A percentile compares a stretch with the other conserved stretches of the same genome.
Evolutionary conservation across 2,329 filamentous ascomycete species (phyloP).

Genomic region (Cercospora beticola): DNA sequence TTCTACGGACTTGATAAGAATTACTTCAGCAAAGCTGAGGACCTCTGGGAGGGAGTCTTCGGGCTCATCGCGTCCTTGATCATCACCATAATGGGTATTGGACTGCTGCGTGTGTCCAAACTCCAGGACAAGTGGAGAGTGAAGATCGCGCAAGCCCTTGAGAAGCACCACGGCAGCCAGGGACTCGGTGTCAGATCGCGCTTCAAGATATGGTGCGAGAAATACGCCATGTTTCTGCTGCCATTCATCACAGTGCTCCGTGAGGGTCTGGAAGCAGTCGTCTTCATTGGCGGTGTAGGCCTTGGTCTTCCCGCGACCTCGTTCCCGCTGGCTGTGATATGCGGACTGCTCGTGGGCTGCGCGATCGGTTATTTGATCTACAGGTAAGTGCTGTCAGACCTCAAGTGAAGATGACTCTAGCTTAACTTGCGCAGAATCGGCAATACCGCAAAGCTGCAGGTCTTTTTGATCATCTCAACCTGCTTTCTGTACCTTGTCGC

Average conservation of each 20-base stretch:
- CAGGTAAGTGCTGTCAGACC: conserved; percentile 56
- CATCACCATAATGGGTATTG: conserved; percentile 78
- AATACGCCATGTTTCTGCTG: conserved; percentile 81
- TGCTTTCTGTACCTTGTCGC: conserved; percentile 82
- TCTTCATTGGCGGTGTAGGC: conserved; percentile 83
- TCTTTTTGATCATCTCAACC: conserved; percentile 79
- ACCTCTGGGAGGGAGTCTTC: conserved; percentile 81
- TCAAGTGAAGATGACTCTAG: not conserved
- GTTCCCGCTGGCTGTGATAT: conserved; percentile 74
- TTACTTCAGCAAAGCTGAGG: conserved; percentile 66
- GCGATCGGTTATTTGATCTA: conserved; percentile 74
- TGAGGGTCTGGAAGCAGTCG: conserved; percentile 81
- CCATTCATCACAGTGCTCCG: conserved; percentile 86
- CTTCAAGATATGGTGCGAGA: conserved; percentile 67
- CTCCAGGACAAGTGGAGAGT: conserved; percentile 84
- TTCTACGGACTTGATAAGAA: conserved; percentile 71
- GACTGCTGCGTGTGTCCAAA: conserved; percentile 76
- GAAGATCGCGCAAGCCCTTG: conserved; percentile 72
- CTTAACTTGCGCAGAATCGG: conserved; percentile 51
- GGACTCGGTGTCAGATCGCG: conserved; percentile 42
- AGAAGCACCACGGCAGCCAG: conserved; percentile 50
- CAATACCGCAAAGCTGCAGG: conserved; percentile 65
- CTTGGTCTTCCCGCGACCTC: conserved; percentile 71
- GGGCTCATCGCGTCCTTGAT: conserved; percentile 72
- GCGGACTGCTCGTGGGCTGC: conserved; percentile 66